Conservation (phyloP, 2,329 filamentous ascomycete genomes). For the Scedosporium boydii region DNA sequence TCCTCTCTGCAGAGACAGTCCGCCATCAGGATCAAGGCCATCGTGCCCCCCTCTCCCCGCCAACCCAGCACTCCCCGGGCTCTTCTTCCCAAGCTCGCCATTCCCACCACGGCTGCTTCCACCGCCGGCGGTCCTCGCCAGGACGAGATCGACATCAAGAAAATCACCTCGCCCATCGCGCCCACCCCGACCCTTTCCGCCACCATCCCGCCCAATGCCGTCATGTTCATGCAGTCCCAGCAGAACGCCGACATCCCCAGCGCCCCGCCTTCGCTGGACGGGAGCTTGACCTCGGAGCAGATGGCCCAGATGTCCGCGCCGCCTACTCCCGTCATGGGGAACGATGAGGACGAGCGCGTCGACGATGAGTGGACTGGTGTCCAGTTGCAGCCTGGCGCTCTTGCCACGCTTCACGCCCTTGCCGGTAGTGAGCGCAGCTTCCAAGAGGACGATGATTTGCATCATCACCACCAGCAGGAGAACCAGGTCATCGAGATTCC, state of each 20-base stretch:
- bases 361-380: conserved; percentile 63
- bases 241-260: conserved; percentile 59
- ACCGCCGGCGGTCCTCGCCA: conserved; percentile 14
- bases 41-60: conserved; percentile 4
- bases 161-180: conserved; percentile 47
- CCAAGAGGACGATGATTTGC: conserved; percentile 33
- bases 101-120: background rate
- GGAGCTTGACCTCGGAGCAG: conserved; percentile 81
- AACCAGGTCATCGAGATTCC: conserved; percentile 34
- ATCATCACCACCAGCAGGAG: conserved; percentile 48
- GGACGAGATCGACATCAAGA: conserved; percentile 24
- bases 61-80: background rate
- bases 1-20: conserved; percentile 15
- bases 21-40: conserved; percentile 32
- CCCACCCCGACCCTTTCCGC: conserved; percentile 58
- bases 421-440: conserved; percentile 41
- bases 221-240: conserved; percentile 59
- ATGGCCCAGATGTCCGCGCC: conserved; percentile 76
- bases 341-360: conserved; percentile 36
- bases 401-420: conserved; percentile 71
- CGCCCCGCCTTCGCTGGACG: conserved; percentile 80
- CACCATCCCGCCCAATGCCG: conserved; percentile 64
- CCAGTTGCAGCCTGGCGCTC: conserved; percentile 66
- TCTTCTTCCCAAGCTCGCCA: background rate
- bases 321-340: conserved; percentile 65